A percentile compares a stretch with the other conserved stretches of the same genome.
Conservation (phyloP, 495 filamentous ascomycete species). For the Penicillium desertorum region DNA sequence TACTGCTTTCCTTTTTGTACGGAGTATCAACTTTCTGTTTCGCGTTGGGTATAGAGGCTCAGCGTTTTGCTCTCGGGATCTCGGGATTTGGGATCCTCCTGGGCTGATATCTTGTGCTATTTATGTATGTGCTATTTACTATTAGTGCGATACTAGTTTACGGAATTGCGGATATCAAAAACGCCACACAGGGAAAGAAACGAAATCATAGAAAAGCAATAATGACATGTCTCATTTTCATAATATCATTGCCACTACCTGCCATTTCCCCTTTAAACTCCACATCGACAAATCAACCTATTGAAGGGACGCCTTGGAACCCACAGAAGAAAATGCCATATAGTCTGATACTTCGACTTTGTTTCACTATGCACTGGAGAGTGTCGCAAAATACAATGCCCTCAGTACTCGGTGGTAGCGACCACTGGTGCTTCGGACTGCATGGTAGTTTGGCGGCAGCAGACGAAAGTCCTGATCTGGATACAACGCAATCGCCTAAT, state of each 20-base stretch:
- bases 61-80: neutral
- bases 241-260: slow-evolving; percentile 15
- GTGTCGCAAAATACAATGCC: slow-evolving; percentile 2
- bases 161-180: neutral
- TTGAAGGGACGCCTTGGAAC: slow-evolving; percentile 1
- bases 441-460: neutral
- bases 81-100: neutral
- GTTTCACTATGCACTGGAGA: slow-evolving; percentile 2
- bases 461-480: slow-evolving; percentile 1
- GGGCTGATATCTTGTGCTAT: neutral
- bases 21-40: neutral
- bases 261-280: slow-evolving; percentile 10
- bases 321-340: slow-evolving; percentile 8
- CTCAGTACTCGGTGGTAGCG: neutral
- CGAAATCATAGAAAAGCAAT: slow-evolving; percentile 1
- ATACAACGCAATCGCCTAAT: slow-evolving; percentile 18
- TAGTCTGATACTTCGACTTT: neutral
- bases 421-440: neutral
- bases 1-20: neutral
- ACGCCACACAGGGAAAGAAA: neutral
- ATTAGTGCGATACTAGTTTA: neutral
- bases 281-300: slow-evolving; percentile 5
- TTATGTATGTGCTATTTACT: neutral
- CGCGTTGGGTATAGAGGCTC: neutral
- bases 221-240: slow-evolving; percentile 14